phyloP scores from a whole-genome alignment of 345 rosid species.

The Mallotus nudiflorus region DNA sequence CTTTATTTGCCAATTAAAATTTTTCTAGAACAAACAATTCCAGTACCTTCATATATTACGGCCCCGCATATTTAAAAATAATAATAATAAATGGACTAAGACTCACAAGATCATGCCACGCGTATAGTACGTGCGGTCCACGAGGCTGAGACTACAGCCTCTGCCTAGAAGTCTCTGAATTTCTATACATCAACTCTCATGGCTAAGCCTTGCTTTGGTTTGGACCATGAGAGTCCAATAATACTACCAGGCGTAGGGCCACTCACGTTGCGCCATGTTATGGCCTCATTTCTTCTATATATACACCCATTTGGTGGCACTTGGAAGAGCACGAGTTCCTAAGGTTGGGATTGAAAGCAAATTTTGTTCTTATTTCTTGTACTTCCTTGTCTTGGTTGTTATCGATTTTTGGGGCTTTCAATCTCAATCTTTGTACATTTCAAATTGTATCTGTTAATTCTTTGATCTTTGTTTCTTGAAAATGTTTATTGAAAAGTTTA shows the following conservation, averaged over 20 bases:
- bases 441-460: no score
- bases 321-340: not conserved
- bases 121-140: constrained; percentile 7
- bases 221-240: not conserved
- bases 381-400: no score
- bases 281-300: constrained; percentile 11
- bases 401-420: not conserved
- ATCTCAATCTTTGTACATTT: not conserved
- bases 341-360: not conserved
- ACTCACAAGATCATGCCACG: constrained; percentile 20
- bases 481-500: constrained; percentile 86
- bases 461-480: constrained; percentile 20
- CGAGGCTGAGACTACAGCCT: no score
- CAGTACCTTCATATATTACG: not conserved
- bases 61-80: no score
- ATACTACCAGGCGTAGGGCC: constrained; percentile 4
- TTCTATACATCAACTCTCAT: not conserved
- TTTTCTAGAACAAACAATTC: no score
- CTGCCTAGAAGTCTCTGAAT: no score
- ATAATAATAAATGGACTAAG: no score
- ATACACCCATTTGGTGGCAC: not conserved
- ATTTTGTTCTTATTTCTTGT: not conserved
- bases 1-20: no score
- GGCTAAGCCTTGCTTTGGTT: constrained; percentile 10
- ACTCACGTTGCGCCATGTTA: constrained; percentile 27